Evolutionary conservation across 2,329 filamentous ascomycete genomes (phyloP), one percentile per base, ranked within the genome.

Genomic region (Thyridium curvatum): DNA sequence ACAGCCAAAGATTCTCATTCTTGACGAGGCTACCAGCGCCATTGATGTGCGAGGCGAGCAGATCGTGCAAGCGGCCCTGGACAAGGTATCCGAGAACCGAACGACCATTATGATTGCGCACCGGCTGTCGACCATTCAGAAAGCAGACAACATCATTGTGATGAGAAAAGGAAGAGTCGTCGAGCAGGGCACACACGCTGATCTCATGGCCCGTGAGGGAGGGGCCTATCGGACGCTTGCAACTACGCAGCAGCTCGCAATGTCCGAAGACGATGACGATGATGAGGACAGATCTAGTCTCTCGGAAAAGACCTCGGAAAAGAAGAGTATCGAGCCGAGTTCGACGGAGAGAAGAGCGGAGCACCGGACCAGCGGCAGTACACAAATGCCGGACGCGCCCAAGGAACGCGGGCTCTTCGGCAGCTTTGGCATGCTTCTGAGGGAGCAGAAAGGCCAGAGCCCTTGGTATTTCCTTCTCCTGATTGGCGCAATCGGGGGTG

Each of bases 91-190:
- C 2, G 47, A 51, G 14, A 38, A 52, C 37, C 39, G 54, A 18
- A 57, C 54, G 2, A 56, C 54, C 1, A 46, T 57, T 3, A 74
- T 32, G 73, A 82, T 90, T 49, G 84, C 86, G 1, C 83, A 89
- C 58, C 72, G 84, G 2, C 65, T 89, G 2, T 82, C 79, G 0
- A 87, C 83, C 0, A 81, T 87, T 46, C 81, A 79, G 54, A 79
- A 84, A 46, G 86, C 86, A 1, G 82, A 93, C 52, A 77, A 80
- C 28, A 93, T 94, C 39, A 65, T 91, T 6, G 86, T 93, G 1
- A 60, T 93, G 37, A 72, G 80, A 32, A 74, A 81, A 48, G 87
- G 87, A 5, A 61, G 71, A 38, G 73, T 86, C 1, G 70, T 83
- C 4, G 86, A 94, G 57, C 67, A 81, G 48, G 87, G 87, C 1